Evolutionary conservation across 2,329 filamentous ascomycete genomes (phyloP).

Genomic region (Sporothrix sp.): DNA sequence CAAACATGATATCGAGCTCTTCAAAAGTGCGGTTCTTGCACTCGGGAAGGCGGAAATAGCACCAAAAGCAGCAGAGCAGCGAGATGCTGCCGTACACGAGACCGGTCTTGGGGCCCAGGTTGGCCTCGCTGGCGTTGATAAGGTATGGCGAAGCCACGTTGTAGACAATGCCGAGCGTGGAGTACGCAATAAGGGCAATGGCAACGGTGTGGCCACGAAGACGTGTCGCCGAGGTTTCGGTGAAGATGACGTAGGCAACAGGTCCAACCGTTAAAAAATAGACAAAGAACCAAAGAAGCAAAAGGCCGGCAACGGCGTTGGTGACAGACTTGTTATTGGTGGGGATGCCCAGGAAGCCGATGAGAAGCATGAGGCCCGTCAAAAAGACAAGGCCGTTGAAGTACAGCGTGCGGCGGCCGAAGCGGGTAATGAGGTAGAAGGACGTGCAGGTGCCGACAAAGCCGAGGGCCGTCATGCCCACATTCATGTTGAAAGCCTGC

Average conservation of each 20-base stretch:
- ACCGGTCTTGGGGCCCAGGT: slow-evolving; percentile 27
- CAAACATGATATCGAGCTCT: slow-evolving; percentile 38
- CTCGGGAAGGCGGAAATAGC: slow-evolving; percentile 38
- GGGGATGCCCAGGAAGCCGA: slow-evolving; percentile 32
- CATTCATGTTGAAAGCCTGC: slow-evolving; percentile 19
- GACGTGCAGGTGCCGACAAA: slow-evolving; percentile 11
- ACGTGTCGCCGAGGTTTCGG: slow-evolving; percentile 28
- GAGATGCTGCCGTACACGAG: slow-evolving; percentile 29
- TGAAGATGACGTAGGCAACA: slow-evolving; percentile 31
- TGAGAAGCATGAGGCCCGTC: slow-evolving; percentile 26
- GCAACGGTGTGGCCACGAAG: slow-evolving; percentile 31
- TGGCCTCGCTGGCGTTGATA: slow-evolving; percentile 18
- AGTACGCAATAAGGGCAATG: slow-evolving; percentile 30
- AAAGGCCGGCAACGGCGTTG: slow-evolving; percentile 27
- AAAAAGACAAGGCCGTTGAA: slow-evolving; percentile 24
- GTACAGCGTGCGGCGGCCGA: slow-evolving; percentile 26
- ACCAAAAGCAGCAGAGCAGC: slow-evolving; percentile 22
- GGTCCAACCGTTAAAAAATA: slow-evolving; percentile 32
- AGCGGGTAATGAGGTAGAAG: slow-evolving; percentile 9
- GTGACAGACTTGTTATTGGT: slow-evolving; percentile 27
- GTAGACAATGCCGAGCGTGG: slow-evolving; percentile 30
- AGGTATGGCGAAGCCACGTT: slow-evolving; percentile 28
- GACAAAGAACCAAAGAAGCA: slow-evolving; percentile 30
- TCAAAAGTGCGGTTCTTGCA: slow-evolving; percentile 37
- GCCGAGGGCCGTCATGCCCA: slow-evolving; percentile 13